A percentile compares a stretch with the other conserved stretches of the same genome.
Evolutionary conservation across 768 basidiomycete species (phyloP).

Genomic region (Leccinum variicolor): DNA sequence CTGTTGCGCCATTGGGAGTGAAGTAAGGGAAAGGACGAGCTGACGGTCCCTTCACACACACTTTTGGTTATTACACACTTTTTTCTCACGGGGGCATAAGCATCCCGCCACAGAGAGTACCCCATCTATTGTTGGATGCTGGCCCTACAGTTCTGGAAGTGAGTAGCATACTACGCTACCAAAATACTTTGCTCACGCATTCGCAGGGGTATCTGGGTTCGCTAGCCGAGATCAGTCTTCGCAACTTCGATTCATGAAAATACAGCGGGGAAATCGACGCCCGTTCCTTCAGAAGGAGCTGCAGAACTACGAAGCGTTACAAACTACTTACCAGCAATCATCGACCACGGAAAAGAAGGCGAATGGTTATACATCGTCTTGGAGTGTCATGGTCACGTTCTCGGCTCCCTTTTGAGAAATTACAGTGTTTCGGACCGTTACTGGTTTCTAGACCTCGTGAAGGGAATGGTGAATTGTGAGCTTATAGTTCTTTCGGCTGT

Average conservation of each 20-base stretch:
- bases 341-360: neutral
- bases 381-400: neutral
- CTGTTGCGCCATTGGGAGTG: constrained; percentile 21
- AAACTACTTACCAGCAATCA: neutral
- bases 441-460: neutral
- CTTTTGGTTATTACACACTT: neutral
- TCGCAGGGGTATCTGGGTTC: neutral
- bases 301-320: neutral
- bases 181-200: neutral
- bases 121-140: too few relatives aligned
- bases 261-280: neutral
- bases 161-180: too few relatives aligned
- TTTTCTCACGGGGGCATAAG: neutral
- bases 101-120: too few relatives aligned
- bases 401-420: neutral
- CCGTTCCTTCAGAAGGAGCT: neutral
- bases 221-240: neutral
- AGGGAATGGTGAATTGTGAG: neutral
- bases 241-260: neutral
- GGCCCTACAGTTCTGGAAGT: too few relatives aligned
- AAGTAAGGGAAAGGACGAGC: neutral
- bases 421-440: neutral
- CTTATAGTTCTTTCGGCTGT: neutral
- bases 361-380: neutral
- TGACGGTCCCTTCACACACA: constrained; percentile 12